Conservation (phyloP, 1,284 basidiomycete genomes). For the Athelia sp. region DNA sequence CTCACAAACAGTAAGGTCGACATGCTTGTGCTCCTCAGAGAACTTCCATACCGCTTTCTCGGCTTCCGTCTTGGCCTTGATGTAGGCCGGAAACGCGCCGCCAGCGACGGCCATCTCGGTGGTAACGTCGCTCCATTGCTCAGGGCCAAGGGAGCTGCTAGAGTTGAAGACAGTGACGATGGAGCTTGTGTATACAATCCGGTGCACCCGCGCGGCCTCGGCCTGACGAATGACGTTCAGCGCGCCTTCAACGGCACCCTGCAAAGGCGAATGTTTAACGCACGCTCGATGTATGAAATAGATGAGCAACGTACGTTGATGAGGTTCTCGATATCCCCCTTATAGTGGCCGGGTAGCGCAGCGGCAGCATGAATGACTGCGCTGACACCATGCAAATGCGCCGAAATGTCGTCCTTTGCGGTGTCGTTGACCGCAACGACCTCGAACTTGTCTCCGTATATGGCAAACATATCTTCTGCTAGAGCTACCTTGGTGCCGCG, state of each 20-base stretch:
- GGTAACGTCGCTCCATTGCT: slow-evolving; percentile 22
- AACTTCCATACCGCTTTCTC: slow-evolving; percentile 12
- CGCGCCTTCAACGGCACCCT: slow-evolving; percentile 27
- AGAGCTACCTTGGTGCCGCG: slow-evolving; percentile 18
- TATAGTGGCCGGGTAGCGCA: slow-evolving; percentile 16
- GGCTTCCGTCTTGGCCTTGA: slow-evolving; percentile 6
- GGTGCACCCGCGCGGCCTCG: slow-evolving; percentile 23
- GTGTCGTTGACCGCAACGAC: slow-evolving; percentile 20
- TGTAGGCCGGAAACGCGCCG: slow-evolving; percentile 10
- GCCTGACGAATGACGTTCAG: slow-evolving; percentile 26
- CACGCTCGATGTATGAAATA: not conserved
- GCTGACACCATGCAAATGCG: slow-evolving; percentile 14
- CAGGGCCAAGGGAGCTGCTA: not conserved
- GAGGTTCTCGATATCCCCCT: slow-evolving; percentile 11
- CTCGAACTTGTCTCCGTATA: slow-evolving; percentile 16
- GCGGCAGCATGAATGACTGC: slow-evolving; percentile 26
- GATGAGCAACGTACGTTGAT: slow-evolving; percentile 12
- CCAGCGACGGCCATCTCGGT: slow-evolving; percentile 15
- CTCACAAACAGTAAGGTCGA: slow-evolving; percentile 9
- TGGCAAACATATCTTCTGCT: slow-evolving; percentile 15
- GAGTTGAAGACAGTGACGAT: slow-evolving; percentile 14
- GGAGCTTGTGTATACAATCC: slow-evolving; percentile 24
- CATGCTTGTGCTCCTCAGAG: slow-evolving; percentile 8
- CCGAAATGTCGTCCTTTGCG: slow-evolving; percentile 4
- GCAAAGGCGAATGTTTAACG: not conserved